A percentile compares a stretch with the other conserved stretches of the same genome.
Conservation (phyloP, 1,284 basidiomycete species). For the Porogramme epimiltina region DNA sequence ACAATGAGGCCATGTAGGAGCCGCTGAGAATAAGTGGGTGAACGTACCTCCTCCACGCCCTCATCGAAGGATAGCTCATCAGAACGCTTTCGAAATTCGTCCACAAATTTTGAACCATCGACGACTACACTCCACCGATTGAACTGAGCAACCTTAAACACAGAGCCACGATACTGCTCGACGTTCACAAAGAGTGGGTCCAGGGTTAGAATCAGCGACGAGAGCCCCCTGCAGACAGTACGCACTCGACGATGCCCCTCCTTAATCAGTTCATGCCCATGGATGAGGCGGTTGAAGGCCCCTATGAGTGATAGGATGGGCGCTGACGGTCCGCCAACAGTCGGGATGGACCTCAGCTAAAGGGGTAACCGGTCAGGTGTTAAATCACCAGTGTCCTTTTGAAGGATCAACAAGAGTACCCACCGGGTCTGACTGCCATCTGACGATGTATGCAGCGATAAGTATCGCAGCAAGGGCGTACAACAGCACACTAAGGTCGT, state of each 20-base stretch:
- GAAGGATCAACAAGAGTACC: too few relatives aligned
- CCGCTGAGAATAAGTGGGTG: too few relatives aligned
- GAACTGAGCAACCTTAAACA: constrained; percentile 37
- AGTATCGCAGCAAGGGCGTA: not conserved
- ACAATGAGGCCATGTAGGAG: too few relatives aligned
- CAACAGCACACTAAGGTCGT: constrained; percentile 1
- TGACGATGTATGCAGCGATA: not conserved
- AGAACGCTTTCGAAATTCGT: constrained; percentile 36
- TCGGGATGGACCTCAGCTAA: constrained; percentile 28
- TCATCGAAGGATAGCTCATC: constrained; percentile 35
- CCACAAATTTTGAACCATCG: constrained; percentile 32
- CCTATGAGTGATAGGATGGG: constrained; percentile 31
- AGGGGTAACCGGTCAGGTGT: not conserved
- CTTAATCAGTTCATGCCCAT: constrained; percentile 28
- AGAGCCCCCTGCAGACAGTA: too few relatives aligned
- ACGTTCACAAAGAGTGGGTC: too few relatives aligned
- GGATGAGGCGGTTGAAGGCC: constrained; percentile 14
- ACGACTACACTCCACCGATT: constrained; percentile 36
- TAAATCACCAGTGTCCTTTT: too few relatives aligned
- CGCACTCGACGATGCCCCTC: constrained; percentile 27
- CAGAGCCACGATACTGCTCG: constrained; percentile 26
- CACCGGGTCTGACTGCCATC: too few relatives aligned
- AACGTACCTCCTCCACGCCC: constrained; percentile 30
- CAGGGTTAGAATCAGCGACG: not conserved
- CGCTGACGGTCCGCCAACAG: constrained; percentile 28